Evolutionary conservation across 2,329 filamentous ascomycete species (phyloP).

Genomic region (Ophiocordyceps camponoti-saundersi): DNA sequence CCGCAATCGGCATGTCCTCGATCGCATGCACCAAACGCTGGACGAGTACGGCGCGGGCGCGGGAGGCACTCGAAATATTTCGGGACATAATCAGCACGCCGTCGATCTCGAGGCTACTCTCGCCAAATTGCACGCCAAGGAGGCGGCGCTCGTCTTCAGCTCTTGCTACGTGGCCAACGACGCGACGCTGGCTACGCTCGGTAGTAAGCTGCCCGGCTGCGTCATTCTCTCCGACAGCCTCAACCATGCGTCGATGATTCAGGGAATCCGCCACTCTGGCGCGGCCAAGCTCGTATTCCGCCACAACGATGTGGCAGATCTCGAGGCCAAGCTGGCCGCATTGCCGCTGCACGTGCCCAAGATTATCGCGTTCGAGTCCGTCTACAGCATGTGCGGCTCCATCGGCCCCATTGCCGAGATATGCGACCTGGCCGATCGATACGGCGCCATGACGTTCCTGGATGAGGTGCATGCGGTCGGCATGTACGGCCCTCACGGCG

Average conservation of each 20-base stretch:
- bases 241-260: slow-evolving; percentile 99
- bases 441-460: slow-evolving; percentile 91
- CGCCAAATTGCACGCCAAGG: slow-evolving; percentile 80
- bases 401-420: slow-evolving; percentile 93
- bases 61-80: slow-evolving; percentile 93
- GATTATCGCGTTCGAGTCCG: slow-evolving; percentile 96
- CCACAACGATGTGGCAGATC: slow-evolving; percentile 87
- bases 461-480: slow-evolving; percentile 98
- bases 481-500: slow-evolving; percentile 94
- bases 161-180: slow-evolving; percentile 99
- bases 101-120: slow-evolving; percentile 67
- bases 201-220: slow-evolving; percentile 88
- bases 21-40: slow-evolving; percentile 85
- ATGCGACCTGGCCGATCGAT: slow-evolving; percentile 92
- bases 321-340: slow-evolving; percentile 82
- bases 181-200: slow-evolving; percentile 88
- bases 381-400: slow-evolving; percentile 98
- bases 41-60: slow-evolving; percentile 92
- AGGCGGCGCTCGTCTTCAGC: slow-evolving; percentile 83
- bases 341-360: slow-evolving; percentile 76
- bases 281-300: slow-evolving; percentile 98
- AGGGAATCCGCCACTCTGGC: slow-evolving; percentile 92
- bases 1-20: slow-evolving; percentile 69
- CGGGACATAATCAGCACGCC: slow-evolving; percentile 91
- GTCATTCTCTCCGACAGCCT: slow-evolving; percentile 95